Percentiles rank a stretch among this genome's conserved stretches.
Evolutionary conservation across 768 basidiomycete species (phyloP).

Genomic region (Pisolithus orientalis): DNA sequence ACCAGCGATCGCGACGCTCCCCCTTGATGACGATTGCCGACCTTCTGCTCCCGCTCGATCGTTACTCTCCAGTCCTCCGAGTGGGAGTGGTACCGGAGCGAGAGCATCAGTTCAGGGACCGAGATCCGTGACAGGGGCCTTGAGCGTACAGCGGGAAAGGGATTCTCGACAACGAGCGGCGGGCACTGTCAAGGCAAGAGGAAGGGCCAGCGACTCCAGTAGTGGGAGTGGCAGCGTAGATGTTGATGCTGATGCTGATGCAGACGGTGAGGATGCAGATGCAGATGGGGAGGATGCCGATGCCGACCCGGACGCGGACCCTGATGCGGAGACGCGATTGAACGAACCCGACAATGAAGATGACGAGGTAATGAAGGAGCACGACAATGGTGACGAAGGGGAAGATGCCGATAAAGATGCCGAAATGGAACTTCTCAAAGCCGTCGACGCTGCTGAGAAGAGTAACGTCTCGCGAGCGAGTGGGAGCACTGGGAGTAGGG

Average conservation of each 20-base stretch:
- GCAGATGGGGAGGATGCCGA: slow-evolving; percentile 31
- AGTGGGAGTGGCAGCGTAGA: slow-evolving; percentile 30
- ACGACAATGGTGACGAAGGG: slow-evolving; percentile 3
- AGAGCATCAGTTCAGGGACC: no score
- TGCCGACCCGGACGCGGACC: not conserved
- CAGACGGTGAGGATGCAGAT: slow-evolving; percentile 25
- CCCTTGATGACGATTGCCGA: not conserved
- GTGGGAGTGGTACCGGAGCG: no score
- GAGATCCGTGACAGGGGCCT: no score
- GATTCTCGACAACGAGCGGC: not conserved
- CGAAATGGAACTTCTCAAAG: slow-evolving; percentile 45
- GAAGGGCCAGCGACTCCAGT: not conserved
- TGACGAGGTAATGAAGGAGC: slow-evolving; percentile 4
- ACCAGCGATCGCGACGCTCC: not conserved
- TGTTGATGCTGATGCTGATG: slow-evolving; percentile 24
- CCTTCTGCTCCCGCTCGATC: not conserved
- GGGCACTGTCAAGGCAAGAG: not conserved
- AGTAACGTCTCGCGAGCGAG: slow-evolving; percentile 27
- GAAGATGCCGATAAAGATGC: slow-evolving; percentile 30
- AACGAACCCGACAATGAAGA: slow-evolving; percentile 10
- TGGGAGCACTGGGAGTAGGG: slow-evolving; percentile 14
- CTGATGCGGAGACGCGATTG: not conserved
- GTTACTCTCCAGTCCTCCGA: no score
- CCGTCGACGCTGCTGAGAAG: slow-evolving; percentile 45
- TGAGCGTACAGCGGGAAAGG: not conserved